phyloP scores from a whole-genome alignment of 2,329 filamentous ascomycete genomes.

The Pyrenophora seminiperda region DNA sequence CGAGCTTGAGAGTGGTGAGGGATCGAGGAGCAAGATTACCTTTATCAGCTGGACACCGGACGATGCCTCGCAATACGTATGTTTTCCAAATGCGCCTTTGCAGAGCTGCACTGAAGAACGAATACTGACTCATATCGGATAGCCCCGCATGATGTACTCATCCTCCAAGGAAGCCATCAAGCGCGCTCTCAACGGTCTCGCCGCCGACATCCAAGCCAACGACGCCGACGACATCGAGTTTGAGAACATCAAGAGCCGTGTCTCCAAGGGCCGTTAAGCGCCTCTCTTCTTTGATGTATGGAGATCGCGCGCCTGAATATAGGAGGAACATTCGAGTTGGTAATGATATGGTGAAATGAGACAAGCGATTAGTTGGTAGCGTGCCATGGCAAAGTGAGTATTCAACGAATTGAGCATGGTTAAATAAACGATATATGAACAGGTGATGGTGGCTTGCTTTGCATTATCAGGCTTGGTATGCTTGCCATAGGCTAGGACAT shows the following conservation, averaged over 20 bases:
- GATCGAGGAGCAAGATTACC: conserved; percentile 64
- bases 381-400: conserved; percentile 12
- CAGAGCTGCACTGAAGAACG: neutral
- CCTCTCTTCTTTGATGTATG: conserved; percentile 11
- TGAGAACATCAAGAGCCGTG: conserved; percentile 65
- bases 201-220: conserved; percentile 81
- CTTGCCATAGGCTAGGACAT: conserved; percentile 23
- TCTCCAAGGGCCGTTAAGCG: conserved; percentile 58
- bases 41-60: conserved; percentile 51
- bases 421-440: conserved; percentile 15
- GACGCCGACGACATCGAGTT: conserved; percentile 82
- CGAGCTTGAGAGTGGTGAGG: conserved; percentile 72
- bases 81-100: conserved; percentile 35
- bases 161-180: conserved; percentile 87
- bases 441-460: conserved; percentile 16
- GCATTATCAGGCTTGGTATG: conserved; percentile 19
- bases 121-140: conserved; percentile 19
- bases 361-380: conserved; percentile 13
- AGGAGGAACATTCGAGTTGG: conserved; percentile 21
- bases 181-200: conserved; percentile 75
- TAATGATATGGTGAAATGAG: conserved; percentile 27
- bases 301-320: conserved; percentile 27
- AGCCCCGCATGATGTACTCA: conserved; percentile 91
- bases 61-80: conserved; percentile 77
- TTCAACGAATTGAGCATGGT: conserved; percentile 17